A percentile compares a stretch with the other conserved stretches of the same genome.
Evolutionary conservation across 192 early-diverging fungal genomes (phyloP).

Genomic region (Piromyces sp.): DNA sequence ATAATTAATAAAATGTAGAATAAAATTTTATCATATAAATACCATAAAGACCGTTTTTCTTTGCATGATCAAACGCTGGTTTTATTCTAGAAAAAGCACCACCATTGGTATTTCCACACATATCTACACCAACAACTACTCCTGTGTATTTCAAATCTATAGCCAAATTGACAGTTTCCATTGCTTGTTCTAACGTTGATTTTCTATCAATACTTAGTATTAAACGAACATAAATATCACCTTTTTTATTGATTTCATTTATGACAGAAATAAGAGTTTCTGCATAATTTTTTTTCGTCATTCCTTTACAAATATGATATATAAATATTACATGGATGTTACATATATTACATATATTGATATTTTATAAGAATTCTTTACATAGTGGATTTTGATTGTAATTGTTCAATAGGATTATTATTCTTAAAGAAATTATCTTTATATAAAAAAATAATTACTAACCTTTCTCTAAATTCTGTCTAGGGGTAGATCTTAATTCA

Average conservation of each 20-base stretch:
- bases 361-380: too few species aligned
- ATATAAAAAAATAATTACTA: background rate
- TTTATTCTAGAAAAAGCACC: constrained; percentile 18
- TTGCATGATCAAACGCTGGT: constrained; percentile 26
- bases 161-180: constrained; percentile 31
- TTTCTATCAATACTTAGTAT: constrained; percentile 34
- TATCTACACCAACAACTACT: constrained; percentile 35
- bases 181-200: constrained; percentile 19
- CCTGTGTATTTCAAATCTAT: constrained; percentile 10
- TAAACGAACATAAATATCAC: constrained; percentile 18
- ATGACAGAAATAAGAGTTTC: background rate
- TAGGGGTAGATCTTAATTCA: constrained; percentile 37
- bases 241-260: background rate
- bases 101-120: constrained; percentile 30
- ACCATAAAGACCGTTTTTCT: constrained; percentile 18
- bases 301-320: too few species aligned
- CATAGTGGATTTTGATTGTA: too few species aligned
- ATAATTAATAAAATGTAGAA: too few species aligned
- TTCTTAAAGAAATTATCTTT: too few species aligned
- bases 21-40: background rate
- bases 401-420: too few species aligned
- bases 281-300: background rate
- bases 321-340: too few species aligned
- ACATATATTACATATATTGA: too few species aligned
- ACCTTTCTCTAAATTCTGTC: constrained; percentile 18